Evolutionary conservation across 306 rosid species (phyloP).

Genomic region (Pterocarpus santalinus): DNA sequence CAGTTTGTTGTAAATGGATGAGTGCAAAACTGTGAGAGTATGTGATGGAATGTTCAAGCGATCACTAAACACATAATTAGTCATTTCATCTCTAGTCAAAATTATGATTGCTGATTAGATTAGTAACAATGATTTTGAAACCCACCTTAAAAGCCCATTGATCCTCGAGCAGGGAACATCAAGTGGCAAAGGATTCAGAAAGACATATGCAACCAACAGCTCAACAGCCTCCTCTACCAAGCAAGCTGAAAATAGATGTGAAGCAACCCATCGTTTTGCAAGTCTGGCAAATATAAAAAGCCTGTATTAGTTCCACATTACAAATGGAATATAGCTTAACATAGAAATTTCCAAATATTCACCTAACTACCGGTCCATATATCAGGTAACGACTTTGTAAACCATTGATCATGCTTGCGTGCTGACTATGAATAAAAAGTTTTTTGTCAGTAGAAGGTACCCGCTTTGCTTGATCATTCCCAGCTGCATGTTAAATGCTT

Average conservation of each 20-base stretch:
- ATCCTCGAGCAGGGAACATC: constrained; percentile 83
- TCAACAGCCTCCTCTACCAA: constrained; percentile 91
- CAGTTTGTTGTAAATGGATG: background rate
- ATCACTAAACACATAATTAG: background rate
- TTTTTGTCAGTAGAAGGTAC: constrained; percentile 72
- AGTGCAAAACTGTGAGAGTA: background rate
- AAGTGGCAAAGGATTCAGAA: constrained; percentile 84
- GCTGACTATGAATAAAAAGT: constrained; percentile 80
- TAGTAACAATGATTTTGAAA: constrained; percentile 40
- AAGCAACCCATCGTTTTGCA: constrained; percentile 95
- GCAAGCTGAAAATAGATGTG: constrained; percentile 94
- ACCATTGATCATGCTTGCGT: constrained; percentile 92
- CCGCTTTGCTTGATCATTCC: constrained; percentile 60
- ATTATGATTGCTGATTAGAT: constrained; percentile 35
- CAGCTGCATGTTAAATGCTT: constrained; percentile 62
- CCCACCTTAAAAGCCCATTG: constrained; percentile 86
- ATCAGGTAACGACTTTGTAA: constrained; percentile 77
- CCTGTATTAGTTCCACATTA: constrained; percentile 44
- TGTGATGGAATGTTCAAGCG: background rate
- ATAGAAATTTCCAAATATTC: constrained; percentile 41
- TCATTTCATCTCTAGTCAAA: constrained; percentile 37
- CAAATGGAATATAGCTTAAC: constrained; percentile 25
- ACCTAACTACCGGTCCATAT: constrained; percentile 91
- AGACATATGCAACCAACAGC: constrained; percentile 85
- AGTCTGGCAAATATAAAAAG: constrained; percentile 65